Percentiles rank a stretch among this genome's conserved stretches.
phyloP scores from a whole-genome alignment of 352 stramenopile species.

The Phytopythium mirpurense region DNA sequence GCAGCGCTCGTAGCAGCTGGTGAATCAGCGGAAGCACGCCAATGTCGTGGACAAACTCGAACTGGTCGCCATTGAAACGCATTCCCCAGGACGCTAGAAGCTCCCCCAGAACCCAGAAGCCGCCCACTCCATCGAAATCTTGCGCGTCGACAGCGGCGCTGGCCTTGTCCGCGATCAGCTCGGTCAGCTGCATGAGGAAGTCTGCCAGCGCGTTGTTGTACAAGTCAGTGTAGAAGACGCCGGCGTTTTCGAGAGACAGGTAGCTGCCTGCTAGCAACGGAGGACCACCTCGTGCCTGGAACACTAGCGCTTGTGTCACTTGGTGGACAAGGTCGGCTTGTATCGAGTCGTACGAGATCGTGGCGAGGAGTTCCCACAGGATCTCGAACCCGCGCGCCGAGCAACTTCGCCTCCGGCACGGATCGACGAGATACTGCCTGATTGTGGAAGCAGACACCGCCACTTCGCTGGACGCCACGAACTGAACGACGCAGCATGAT shows the following conservation, averaged over 20 bases:
- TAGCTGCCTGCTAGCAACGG: slow-evolving; percentile 4
- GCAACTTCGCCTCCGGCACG: slow-evolving; percentile 37
- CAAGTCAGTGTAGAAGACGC: slow-evolving; percentile 31
- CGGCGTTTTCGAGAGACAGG: slow-evolving; percentile 8
- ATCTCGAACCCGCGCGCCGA: slow-evolving; percentile 36
- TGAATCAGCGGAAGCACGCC: slow-evolving; percentile 33
- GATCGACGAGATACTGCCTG: slow-evolving; percentile 32
- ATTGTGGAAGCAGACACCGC: slow-evolving; percentile 21
- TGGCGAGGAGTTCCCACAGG: slow-evolving; percentile 34
- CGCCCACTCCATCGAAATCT: neutral
- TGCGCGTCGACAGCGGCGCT: slow-evolving; percentile 9
- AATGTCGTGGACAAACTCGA: slow-evolving; percentile 48
- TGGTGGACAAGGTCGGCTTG: slow-evolving; percentile 46
- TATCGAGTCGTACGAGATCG: slow-evolving; percentile 41
- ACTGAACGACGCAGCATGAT: slow-evolving; percentile 25
- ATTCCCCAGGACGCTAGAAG: slow-evolving; percentile 38
- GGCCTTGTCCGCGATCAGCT: slow-evolving; percentile 30
- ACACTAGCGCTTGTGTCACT: slow-evolving; percentile 46
- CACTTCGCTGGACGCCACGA: slow-evolving; percentile 22
- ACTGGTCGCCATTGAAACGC: slow-evolving; percentile 32
- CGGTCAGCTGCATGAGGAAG: slow-evolving; percentile 28
- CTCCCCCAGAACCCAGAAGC: slow-evolving; percentile 24
- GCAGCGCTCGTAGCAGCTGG: slow-evolving; percentile 20
- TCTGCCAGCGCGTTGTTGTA: slow-evolving; percentile 23
- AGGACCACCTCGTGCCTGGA: slow-evolving; percentile 8